These are phyloP conservation scores for Piromyces finnis DNA, from an alignment of 192 early-diverging fungal species.

Conservation along the genomic window DNA sequence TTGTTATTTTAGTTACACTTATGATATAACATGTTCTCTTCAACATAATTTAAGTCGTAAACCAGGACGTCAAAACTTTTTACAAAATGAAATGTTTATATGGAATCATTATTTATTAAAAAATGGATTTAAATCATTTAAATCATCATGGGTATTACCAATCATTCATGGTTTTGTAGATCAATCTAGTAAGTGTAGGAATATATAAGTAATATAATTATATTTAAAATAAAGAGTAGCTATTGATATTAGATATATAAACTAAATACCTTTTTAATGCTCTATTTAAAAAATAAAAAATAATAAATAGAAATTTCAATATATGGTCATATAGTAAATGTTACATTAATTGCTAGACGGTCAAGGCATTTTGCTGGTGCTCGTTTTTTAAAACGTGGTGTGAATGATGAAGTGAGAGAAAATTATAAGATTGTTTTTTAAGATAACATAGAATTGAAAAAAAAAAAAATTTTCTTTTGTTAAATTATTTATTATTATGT, in stretches of 20 bases:
- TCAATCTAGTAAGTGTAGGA: constrained; percentile 53
- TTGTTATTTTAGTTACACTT: constrained; percentile 95
- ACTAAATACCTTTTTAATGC: no score
- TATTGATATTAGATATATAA: no score
- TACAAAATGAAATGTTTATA: constrained; percentile 77
- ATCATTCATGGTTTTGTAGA: constrained; percentile 95
- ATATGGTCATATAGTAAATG: constrained; percentile 73
- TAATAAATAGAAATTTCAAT: constrained; percentile 74
- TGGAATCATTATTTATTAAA: constrained; percentile 75
- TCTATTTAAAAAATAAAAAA: no score
- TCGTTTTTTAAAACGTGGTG: constrained; percentile 86
- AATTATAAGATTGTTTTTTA: no score
- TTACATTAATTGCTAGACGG: constrained; percentile 87
- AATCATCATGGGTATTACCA: constrained; percentile 47
- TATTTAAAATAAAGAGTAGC: no score
- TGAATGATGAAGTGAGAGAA: constrained; percentile 65
- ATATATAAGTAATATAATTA: no score
- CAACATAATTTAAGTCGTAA: constrained; percentile 68
- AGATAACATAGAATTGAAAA: no score
- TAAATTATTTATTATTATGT: constrained; percentile 2
- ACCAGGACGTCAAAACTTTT: constrained; percentile 3
- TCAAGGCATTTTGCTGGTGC: constrained; percentile 91
- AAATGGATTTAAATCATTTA: constrained; percentile 42
- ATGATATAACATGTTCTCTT: constrained; percentile 81
- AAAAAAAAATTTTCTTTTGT: background rate